A percentile compares a stretch with the other conserved stretches of the same genome.
Conservation (phyloP, 768 basidiomycete genomes). For the Termitomyces sp. region DNA sequence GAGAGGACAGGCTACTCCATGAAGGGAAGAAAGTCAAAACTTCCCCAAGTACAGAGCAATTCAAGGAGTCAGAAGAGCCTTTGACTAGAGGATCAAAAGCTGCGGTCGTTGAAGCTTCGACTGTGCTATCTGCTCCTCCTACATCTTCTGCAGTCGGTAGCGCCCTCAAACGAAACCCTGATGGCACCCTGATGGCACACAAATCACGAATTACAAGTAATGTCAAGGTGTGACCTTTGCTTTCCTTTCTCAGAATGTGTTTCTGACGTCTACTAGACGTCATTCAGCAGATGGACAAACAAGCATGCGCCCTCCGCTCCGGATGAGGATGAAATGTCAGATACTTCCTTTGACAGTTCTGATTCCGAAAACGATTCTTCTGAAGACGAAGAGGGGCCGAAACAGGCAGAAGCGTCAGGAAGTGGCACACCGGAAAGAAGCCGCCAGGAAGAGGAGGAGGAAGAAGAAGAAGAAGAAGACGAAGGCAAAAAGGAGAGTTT, state of each 20-base stretch:
- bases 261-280: conserved; percentile 20
- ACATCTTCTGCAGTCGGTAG: conserved; percentile 42
- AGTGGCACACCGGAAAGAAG: neutral
- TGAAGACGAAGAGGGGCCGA: conserved; percentile 13
- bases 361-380: conserved; percentile 61
- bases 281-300: conserved; percentile 48
- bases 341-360: conserved; percentile 71
- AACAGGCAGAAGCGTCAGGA: conserved; percentile 4
- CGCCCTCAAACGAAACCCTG: conserved; percentile 58
- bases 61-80: conserved; percentile 1
- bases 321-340: conserved; percentile 39
- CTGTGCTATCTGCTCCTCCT: conserved; percentile 9
- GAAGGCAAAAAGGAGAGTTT: conserved; percentile 13
- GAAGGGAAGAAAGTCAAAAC: neutral
- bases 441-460: conserved; percentile 14
- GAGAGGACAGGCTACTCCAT: conserved; percentile 20
- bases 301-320: conserved; percentile 17
- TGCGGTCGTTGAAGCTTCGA: neutral
- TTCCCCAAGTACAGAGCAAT: neutral
- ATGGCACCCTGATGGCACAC: conserved; percentile 54
- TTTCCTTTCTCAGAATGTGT: neutral
- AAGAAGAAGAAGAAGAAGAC: conserved; percentile 16
- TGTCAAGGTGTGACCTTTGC: conserved; percentile 31
- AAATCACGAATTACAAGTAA: conserved; percentile 40
- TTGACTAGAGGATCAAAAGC: neutral